A percentile compares a stretch with the other conserved stretches of the same genome.
These are phyloP conservation scores for Alternaria ventricosa DNA, from an alignment of 2,329 filamentous ascomycete genomes.

Conservation along the genomic window DNA sequence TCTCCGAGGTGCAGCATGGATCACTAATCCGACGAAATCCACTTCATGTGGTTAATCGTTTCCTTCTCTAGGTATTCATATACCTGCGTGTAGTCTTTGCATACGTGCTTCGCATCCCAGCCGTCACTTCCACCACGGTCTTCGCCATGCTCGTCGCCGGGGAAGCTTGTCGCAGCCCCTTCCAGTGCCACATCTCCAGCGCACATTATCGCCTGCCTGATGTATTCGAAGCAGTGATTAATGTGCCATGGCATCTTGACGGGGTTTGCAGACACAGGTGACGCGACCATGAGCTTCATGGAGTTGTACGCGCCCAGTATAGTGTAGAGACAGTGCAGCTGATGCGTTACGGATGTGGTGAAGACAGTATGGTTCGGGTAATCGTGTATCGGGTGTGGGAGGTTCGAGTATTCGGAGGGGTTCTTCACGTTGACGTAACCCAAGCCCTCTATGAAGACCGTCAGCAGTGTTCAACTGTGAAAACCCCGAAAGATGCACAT, in stretches of 20 bases:
- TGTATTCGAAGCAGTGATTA: slow-evolving; percentile 46
- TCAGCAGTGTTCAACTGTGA: background rate
- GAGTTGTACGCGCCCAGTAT: slow-evolving; percentile 43
- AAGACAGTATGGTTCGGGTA: slow-evolving; percentile 39
- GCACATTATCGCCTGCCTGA: slow-evolving; percentile 45
- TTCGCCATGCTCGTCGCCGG: slow-evolving; percentile 27
- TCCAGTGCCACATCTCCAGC: slow-evolving; percentile 43
- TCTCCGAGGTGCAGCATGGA: background rate
- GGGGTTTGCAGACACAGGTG: slow-evolving; percentile 10
- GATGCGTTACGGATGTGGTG: slow-evolving; percentile 44
- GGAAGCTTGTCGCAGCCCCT: slow-evolving; percentile 43
- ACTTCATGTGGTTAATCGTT: slow-evolving; percentile 38
- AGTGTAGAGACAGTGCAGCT: slow-evolving; percentile 44
- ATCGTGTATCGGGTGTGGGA: slow-evolving; percentile 42
- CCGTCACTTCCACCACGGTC: slow-evolving; percentile 44
- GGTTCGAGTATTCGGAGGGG: slow-evolving; percentile 29
- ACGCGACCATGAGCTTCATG: slow-evolving; percentile 23
- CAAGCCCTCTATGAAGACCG: slow-evolving; percentile 29
- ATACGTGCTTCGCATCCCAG: slow-evolving; percentile 44
- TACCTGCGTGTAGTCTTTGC: slow-evolving; percentile 42
- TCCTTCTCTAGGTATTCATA: slow-evolving; percentile 36
- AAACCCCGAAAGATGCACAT: background rate
- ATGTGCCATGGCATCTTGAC: slow-evolving; percentile 45
- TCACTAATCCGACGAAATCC: slow-evolving; percentile 32
- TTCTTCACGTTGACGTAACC: slow-evolving; percentile 41